Conservation (phyloP, 371 early-diverging fungal genomes). For the Saksenaea oblongispora region DNA sequence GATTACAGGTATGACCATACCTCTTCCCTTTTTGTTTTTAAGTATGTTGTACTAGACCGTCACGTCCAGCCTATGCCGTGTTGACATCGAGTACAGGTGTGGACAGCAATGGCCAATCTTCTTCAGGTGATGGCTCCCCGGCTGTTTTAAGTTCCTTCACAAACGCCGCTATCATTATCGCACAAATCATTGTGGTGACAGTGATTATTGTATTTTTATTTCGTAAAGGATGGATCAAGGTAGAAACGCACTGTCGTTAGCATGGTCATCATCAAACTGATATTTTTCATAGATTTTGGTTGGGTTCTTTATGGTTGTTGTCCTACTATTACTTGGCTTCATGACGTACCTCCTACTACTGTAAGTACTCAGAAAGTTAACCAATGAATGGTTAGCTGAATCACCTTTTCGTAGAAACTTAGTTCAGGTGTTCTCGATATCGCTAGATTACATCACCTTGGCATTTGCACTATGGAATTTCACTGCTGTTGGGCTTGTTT, state of each 20-base stretch:
- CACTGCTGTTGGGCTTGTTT: constrained; percentile 70
- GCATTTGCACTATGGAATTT: constrained; percentile 82
- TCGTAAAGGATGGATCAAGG: constrained; percentile 77
- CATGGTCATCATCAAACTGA: background rate
- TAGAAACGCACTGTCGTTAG: constrained; percentile 8
- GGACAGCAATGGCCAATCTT: background rate
- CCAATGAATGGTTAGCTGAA: constrained; percentile 1
- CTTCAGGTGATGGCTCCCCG: constrained; percentile 7
- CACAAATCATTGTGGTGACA: constrained; percentile 79
- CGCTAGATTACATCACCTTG: constrained; percentile 78
- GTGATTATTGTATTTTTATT: constrained; percentile 76
- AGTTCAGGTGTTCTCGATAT: constrained; percentile 63
- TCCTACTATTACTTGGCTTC: constrained; percentile 69
- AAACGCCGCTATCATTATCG: constrained; percentile 75
- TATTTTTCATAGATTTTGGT: constrained; percentile 54
- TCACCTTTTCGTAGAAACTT: constrained; percentile 33
- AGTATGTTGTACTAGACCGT: constrained; percentile 35
- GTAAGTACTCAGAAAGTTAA: constrained; percentile 31
- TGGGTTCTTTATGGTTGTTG: constrained; percentile 77
- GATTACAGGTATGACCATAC: constrained; percentile 51
- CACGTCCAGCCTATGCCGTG: constrained; percentile 47
- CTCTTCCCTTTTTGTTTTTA: background rate
- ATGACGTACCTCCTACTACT: constrained; percentile 73
- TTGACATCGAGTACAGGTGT: background rate
- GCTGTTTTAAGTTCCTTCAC: constrained; percentile 45